Base-by-base conservation (phyloP, 2,329 filamentous ascomycete genomes). In the Cordyceps farinosa region DNA sequence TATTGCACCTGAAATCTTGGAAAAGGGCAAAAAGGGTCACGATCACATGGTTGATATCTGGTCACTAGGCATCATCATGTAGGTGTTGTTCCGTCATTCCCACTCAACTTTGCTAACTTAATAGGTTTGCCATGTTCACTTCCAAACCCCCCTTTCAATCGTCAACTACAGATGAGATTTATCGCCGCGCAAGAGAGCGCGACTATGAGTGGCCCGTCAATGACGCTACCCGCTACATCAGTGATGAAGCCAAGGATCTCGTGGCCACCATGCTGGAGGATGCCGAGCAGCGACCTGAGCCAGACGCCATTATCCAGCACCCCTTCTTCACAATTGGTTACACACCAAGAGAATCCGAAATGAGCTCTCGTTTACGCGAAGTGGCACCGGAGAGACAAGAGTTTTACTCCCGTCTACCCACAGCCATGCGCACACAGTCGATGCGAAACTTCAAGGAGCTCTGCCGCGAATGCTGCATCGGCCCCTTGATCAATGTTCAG, bases 41-140 rank as follows among this genome's bases (percentile, higher is more conserved):
- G 95, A 97, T 68, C 93, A 98, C 73, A 97, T 96, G 81, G 95
- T 99, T 3, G 95, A 99, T 74, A 91, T 99, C 62, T 99, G 96
- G 96, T 97, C 94, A 51, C 83, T 99, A 72, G 95, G 96, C 27
- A 95, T 99, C 68, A 99, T 99, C 74, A 92, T 96, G 88, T 93
- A 79, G 80, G 87, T 40, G 38, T 15, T 15, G 13, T 70, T 34
- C n/a, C 50, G 10, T 34, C 32, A 10, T 62, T 8, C 3, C 53
- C 34, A 11, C 10, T 30, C 5, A 40, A 34, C 38, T 32, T 34
- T 53, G 59, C 61, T 66, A 51, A 60, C 22, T 60, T 10, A 2
- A 10, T 68, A 92, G 90, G 75, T 98, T 96, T 77, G 96, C 95
- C 55, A 94, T 99, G 86, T 89, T 98, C 53, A 95, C 95, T 8